Conservation (phyloP, 441 rosid species). For the Adansonia madagascariensis region DNA sequence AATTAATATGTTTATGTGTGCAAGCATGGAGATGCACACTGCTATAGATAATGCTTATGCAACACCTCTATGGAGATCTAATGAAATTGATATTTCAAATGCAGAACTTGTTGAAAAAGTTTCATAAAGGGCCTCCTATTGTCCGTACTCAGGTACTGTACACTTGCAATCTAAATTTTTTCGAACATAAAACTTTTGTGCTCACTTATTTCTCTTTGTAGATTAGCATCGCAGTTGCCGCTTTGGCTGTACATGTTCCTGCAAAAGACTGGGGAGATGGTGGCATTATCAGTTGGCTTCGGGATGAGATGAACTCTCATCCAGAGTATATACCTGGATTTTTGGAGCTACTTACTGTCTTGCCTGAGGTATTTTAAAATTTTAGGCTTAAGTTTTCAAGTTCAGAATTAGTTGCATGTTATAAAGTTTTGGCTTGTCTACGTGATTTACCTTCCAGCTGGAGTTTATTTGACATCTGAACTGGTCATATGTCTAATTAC, state of each 20-base stretch:
- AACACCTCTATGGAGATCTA: conserved; percentile 33
- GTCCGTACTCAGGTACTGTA: conserved; percentile 88
- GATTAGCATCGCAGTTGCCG: conserved; percentile 99
- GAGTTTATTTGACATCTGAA: background rate
- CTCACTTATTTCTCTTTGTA: conserved; percentile 46
- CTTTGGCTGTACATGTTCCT: conserved; percentile 96
- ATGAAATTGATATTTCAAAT: conserved; percentile 36
- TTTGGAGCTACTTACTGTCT: conserved; percentile 91
- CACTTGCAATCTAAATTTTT: conserved; percentile 9
- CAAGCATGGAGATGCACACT: background rate
- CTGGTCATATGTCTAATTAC: background rate
- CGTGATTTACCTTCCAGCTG: conserved; percentile 15
- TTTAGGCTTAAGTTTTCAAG: background rate
- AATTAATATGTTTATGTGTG: background rate
- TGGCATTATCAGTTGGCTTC: conserved; percentile 90
- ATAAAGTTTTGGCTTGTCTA: background rate
- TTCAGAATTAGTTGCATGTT: conserved; percentile 5
- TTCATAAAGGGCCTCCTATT: conserved; percentile 93
- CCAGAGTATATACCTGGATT: conserved; percentile 96
- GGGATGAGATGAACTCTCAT: conserved; percentile 89
- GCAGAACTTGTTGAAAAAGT: conserved; percentile 90
- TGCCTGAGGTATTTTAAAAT: conserved; percentile 78
- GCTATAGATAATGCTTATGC: conserved; percentile 18
- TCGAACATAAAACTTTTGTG: conserved; percentile 26
- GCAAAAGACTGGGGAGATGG: conserved; percentile 97